Evolutionary conservation across 2,329 filamentous ascomycete genomes (phyloP).

Genomic region (Claviceps africana): DNA sequence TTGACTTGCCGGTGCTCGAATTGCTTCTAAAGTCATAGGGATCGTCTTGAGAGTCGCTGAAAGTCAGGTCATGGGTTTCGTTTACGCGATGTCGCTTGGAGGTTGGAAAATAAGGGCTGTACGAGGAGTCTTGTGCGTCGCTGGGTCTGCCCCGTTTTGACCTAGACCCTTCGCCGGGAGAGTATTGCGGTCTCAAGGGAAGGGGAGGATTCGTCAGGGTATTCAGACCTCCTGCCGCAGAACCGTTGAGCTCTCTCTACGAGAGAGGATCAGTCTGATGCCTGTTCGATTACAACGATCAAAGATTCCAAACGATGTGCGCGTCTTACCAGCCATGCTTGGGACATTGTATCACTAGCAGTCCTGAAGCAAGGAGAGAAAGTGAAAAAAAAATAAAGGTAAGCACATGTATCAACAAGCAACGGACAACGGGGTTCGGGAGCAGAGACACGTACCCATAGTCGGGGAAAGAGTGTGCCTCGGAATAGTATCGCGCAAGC

Average conservation of each 20-base stretch:
- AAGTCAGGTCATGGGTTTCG: background rate
- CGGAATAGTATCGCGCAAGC: constrained; percentile 21
- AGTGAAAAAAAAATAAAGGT: background rate
- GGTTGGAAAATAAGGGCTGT: constrained; percentile 1
- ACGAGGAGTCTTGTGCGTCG: background rate
- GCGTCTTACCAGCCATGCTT: constrained; percentile 12
- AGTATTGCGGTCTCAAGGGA: background rate
- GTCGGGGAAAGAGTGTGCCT: constrained; percentile 26
- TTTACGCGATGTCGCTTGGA: background rate
- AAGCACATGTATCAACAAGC: background rate
- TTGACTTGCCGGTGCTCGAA: constrained; percentile 1
- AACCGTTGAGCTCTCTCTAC: constrained; percentile 4
- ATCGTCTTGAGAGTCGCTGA: constrained; percentile 2
- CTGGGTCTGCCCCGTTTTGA: constrained; percentile 1
- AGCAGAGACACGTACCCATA: constrained; percentile 22
- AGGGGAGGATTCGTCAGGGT: constrained; percentile 2
- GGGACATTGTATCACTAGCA: constrained; percentile 9
- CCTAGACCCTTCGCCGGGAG: background rate
- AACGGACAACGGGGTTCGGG: background rate
- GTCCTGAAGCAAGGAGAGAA: constrained; percentile 13
- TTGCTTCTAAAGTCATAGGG: background rate
- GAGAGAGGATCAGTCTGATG: background rate
- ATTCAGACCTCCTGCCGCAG: constrained; percentile 3
- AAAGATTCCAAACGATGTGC: background rate
- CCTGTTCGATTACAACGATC: background rate